Evolutionary conservation across 1,284 basidiomycete genomes (phyloP), one percentile per base, ranked within the genome.

Genomic region (Stereum hirsutum): DNA sequence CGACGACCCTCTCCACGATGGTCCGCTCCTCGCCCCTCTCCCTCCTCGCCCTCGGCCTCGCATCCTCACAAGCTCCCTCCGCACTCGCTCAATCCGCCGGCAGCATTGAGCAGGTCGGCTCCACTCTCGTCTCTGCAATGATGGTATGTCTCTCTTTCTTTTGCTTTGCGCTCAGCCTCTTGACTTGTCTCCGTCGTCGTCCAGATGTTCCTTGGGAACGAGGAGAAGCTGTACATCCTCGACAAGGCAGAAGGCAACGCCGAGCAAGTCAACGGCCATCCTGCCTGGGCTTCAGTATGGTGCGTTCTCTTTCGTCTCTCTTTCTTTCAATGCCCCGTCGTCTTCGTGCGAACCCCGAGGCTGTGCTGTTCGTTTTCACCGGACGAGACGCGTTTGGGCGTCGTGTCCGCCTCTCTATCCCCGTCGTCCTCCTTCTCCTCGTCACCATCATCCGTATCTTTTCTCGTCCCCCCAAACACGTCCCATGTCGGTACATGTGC

Each of bases 231-330:
- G n/a, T 32, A 32, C 19, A 32, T 32, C 31, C 8, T 32, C 14
- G 31, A 32, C 8, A 32, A 73, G 60, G 65, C 67, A 3, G 72
- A 75, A 49, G 58, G 56, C 54, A 82, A 82, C 61, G 68, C 70
- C 1, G 56, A 65, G 30, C 63, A 60, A 39, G 68, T 79, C 51
- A 66, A 65, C 49, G 69, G 65, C 8, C 65, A 64, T 45, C 59
- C 66, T 23, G 62, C 61, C 15, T 64, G 61, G 56, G 66, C 61
- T 39, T 49, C 62, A 21, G 59, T 64, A 39, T 65, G 66, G 58
- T 59, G 21, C 30, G 50, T 39, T 15, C 14, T 17, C n/a, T n/a
- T n/a, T 24, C n/a, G 31, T 12, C 11, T 20, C 21, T 41, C 24
- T 14, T 10, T 15, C 21, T 12, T 14, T 24, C 14, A 23, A 5